Evolutionary conservation across 306 rosid genomes (phyloP).

Genomic region (Cucurbita argyrosperma): DNA sequence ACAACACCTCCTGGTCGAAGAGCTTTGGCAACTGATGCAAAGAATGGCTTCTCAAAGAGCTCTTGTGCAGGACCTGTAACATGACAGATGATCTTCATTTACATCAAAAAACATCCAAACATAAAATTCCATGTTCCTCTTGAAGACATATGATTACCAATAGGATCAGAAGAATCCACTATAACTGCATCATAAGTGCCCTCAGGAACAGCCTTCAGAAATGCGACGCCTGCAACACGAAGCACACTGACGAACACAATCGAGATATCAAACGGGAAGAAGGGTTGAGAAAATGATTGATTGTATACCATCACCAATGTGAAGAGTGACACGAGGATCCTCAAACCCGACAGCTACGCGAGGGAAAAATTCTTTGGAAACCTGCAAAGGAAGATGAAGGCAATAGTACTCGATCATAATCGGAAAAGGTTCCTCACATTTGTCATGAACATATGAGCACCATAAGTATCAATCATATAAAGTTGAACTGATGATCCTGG

Average conservation of each 20-base stretch:
- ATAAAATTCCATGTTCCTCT: background rate
- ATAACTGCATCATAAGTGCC: constrained; percentile 90
- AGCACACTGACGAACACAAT: constrained; percentile 8
- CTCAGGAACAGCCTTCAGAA: constrained; percentile 68
- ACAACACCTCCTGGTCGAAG: constrained; percentile 97
- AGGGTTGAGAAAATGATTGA: constrained; percentile 1
- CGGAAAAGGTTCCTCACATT: background rate
- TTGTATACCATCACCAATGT: constrained; percentile 75
- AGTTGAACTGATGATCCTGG: background rate
- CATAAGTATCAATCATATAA: background rate
- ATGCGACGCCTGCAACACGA: constrained; percentile 68
- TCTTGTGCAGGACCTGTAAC: constrained; percentile 89
- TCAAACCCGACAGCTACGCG: constrained; percentile 60
- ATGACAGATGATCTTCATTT: constrained; percentile 1
- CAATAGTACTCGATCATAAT: background rate
- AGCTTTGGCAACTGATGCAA: constrained; percentile 60
- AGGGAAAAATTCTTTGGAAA: constrained; percentile 79
- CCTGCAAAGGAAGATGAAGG: constrained; percentile 26
- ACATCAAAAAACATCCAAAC: background rate
- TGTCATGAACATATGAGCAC: background rate
- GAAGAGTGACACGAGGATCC: constrained; percentile 77
- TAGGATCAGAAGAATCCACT: constrained; percentile 96
- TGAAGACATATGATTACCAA: constrained; percentile 29
- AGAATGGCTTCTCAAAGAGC: constrained; percentile 92
- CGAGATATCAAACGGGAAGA: background rate